Evolutionary conservation across 2,329 filamentous ascomycete species (phyloP).

Genomic region (Stagonosporopsis tanaceti): DNA sequence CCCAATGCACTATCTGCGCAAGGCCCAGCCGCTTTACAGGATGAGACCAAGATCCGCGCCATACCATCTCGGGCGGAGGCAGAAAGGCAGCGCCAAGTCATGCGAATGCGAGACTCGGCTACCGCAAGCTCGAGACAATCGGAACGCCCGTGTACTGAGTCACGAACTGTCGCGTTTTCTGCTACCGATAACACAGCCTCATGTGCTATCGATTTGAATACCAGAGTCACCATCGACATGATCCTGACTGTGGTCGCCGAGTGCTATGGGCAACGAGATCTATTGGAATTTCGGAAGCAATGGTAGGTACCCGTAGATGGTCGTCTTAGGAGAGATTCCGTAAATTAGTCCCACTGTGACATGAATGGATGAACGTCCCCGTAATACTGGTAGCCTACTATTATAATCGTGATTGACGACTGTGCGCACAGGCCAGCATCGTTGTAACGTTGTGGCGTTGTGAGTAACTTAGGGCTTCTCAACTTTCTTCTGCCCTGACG

Average conservation of each 20-base stretch:
- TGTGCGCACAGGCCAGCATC: constrained; percentile 15
- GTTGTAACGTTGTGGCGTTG: background rate
- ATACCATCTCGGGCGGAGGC: constrained; percentile 30
- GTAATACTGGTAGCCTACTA: no score
- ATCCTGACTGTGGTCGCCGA: constrained; percentile 88
- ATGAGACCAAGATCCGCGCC: background rate
- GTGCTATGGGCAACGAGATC: constrained; percentile 86
- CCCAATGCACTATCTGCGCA: background rate
- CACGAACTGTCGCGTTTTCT: background rate
- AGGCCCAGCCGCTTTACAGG: background rate
- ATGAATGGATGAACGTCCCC: background rate
- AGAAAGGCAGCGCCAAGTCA: constrained; percentile 31
- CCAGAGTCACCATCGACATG: constrained; percentile 84
- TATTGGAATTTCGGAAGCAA: constrained; percentile 74
- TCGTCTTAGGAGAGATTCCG: background rate
- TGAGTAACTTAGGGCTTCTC: constrained; percentile 5
- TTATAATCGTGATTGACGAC: background rate
- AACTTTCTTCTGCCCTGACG: constrained; percentile 23
- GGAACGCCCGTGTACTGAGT: background rate
- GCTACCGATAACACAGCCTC: constrained; percentile 1
- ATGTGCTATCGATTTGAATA: constrained; percentile 56
- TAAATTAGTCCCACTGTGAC: background rate
- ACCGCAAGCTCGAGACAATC: background rate
- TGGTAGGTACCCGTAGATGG: constrained; percentile 24
- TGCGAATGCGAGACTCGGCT: constrained; percentile 17